A percentile compares a stretch with the other conserved stretches of the same genome.
phyloP scores from a whole-genome alignment of 306 rosid genomes.

The Herpetospermum pedunculosum region DNA sequence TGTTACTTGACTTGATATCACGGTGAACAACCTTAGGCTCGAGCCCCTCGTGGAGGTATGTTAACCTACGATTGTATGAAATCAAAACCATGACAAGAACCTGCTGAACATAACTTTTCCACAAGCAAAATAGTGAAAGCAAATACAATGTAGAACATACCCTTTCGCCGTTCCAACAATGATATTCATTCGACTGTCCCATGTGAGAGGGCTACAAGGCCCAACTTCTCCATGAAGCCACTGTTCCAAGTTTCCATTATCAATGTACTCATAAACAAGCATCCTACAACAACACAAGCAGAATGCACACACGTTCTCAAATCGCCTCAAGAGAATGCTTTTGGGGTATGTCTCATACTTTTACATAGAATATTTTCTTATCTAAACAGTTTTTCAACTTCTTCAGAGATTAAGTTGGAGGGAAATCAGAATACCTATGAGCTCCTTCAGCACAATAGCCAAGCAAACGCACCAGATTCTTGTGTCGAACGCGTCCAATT shows the following conservation, averaged over 20 bases:
- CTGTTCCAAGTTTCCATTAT: constrained; percentile 53
- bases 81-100: neutral
- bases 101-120: neutral
- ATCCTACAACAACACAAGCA: constrained; percentile 26
- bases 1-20: constrained; percentile 55
- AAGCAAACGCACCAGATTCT: constrained; percentile 51
- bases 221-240: constrained; percentile 63
- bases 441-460: constrained; percentile 65
- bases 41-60: constrained; percentile 56
- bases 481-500: constrained; percentile 58
- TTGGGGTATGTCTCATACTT: neutral
- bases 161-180: constrained; percentile 52
- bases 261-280: constrained; percentile 50
- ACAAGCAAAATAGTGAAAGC: neutral
- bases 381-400: neutral
- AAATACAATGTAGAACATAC: constrained; percentile 16
- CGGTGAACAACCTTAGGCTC: constrained; percentile 63
- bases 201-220: constrained; percentile 38
- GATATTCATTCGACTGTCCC: constrained; percentile 48
- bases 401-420: neutral
- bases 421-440: constrained; percentile 26
- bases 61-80: constrained; percentile 17
- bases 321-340: neutral
- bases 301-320: neutral
- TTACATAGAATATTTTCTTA: neutral